Conservation (phyloP, 1,284 basidiomycete species). For the Limonomyces culmigenus region DNA sequence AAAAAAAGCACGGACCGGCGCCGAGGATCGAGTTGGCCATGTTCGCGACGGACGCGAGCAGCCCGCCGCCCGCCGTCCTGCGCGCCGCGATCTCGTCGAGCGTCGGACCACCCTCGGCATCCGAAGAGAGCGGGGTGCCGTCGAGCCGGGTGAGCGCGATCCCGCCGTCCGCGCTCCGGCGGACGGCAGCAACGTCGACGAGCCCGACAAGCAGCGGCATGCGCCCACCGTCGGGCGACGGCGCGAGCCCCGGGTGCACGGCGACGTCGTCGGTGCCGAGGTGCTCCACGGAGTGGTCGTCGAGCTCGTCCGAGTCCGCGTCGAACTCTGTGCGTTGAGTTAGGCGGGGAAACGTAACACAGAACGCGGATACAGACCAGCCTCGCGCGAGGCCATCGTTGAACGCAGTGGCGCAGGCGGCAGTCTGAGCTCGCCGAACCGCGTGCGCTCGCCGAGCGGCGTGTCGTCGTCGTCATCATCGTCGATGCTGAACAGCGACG, state of each 20-base stretch:
- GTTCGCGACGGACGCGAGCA: constrained; percentile 77
- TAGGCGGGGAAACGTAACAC: not conserved
- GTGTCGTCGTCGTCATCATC: not conserved
- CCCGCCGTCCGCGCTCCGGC: constrained; percentile 33
- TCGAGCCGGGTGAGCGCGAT: constrained; percentile 25
- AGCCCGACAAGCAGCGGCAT: constrained; percentile 68
- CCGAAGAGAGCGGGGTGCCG: constrained; percentile 13
- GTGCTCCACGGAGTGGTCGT: constrained; percentile 31
- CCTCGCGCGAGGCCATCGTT: not conserved
- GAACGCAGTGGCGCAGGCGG: constrained; percentile 5
- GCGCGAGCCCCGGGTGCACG: constrained; percentile 14
- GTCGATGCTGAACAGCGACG: constrained; percentile 5
- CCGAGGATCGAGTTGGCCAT: constrained; percentile 97
- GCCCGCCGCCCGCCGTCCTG: constrained; percentile 54
- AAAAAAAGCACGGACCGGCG: constrained; percentile 41
- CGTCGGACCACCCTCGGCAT: constrained; percentile 26
- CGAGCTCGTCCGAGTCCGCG: constrained; percentile 59
- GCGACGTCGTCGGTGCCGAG: constrained; percentile 18
- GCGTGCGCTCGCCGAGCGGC: not conserved
- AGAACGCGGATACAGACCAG: not conserved
- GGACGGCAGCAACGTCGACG: constrained; percentile 40
- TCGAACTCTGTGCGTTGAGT: constrained; percentile 45
- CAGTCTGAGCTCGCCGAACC: not conserved
- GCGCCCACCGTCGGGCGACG: constrained; percentile 28
- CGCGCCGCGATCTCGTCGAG: constrained; percentile 53